These are phyloP conservation scores for Microcera coccophila DNA, from an alignment of 2,329 filamentous ascomycete genomes.

Conservation along the genomic window DNA sequence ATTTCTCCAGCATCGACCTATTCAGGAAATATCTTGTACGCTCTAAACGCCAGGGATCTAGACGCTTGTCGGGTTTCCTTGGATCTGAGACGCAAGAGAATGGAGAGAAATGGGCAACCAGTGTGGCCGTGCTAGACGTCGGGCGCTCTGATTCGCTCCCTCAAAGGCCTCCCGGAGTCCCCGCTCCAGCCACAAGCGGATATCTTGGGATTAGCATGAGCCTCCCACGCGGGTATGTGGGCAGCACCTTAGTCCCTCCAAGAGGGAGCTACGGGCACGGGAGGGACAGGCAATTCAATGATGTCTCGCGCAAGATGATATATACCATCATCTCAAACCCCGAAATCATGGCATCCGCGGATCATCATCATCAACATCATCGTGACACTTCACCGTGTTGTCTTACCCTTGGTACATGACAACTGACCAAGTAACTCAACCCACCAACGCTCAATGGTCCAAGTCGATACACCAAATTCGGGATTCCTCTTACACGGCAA, in stretches of 20 bases:
- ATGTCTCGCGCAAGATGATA: slow-evolving; percentile 2
- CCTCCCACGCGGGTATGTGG: slow-evolving; percentile 10
- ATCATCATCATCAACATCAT: too few species aligned
- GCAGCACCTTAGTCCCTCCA: slow-evolving; percentile 9
- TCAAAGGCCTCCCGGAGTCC: slow-evolving; percentile 23
- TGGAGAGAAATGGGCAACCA: too few species aligned
- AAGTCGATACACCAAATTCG: neutral
- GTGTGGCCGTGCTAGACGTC: too few species aligned
- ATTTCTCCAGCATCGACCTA: too few species aligned
- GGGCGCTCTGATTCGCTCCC: slow-evolving; percentile 15
- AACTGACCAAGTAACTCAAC: neutral
- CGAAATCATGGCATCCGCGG: neutral
- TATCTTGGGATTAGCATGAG: slow-evolving; percentile 5
- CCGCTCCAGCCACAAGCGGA: slow-evolving; percentile 27
- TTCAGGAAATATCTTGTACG: too few species aligned
- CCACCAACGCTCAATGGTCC: neutral
- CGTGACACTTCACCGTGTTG: neutral
- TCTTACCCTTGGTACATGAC: neutral
- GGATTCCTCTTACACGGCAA: slow-evolving; percentile 6
- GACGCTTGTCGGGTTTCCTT: too few species aligned
- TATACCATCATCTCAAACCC: slow-evolving; percentile 9
- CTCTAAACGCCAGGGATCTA: too few species aligned
- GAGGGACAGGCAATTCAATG: neutral
- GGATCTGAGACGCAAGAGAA: too few species aligned
- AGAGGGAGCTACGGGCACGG: neutral